Evolutionary conservation across 1,284 basidiomycete genomes (phyloP), one percentile per base, ranked within the genome.

Genomic region (Anthracocystis walkeri): DNA sequence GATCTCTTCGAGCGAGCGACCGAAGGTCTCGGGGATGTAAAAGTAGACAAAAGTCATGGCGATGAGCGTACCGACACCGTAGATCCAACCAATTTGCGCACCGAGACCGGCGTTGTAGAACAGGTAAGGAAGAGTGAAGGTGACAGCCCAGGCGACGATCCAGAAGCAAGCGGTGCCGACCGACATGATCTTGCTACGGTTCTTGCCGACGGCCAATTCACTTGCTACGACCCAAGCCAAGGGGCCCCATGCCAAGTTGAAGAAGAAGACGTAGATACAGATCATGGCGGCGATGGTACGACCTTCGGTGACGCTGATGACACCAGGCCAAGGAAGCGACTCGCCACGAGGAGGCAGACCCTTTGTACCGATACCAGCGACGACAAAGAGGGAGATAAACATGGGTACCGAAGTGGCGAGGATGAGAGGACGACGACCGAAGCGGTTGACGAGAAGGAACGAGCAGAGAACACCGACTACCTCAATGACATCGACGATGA

Each of bases 231-330:
- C 73, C 86, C 86, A 87, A 10, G 86, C 86, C 8, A 88, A 75
- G 8, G 87, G 87, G 27, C 87, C 87, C 87, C 87, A 87, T 5
- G 86, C 85, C 48, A 86, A 57, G 80, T 87, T 87, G 84, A 87
- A 87, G 21, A 83, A 84, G 75, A 86, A 86, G 44, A 86, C 86
- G 74, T 86, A 87, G 57, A 87, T 83, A 78, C 86, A 86, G 74
- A 87, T 86, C 85, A 87, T 87, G 31, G 86, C 86, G 25, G 86
- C 86, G 49, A 87, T 84, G 20, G 84, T 83, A 23, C 85, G 84
- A 67, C 85, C 84, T 49, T 82, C 56, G 40, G 65, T 70, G 29
- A 56, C 58, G 38, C 45, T 78, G 54, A 75, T 75, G 49, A 76
- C 74, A 31, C 68, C 74, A 12, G 64, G 64, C 20, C 16, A 82